Evolutionary conservation across 306 rosid genomes (phyloP).

Genomic region (Gastrolobium villosum): DNA sequence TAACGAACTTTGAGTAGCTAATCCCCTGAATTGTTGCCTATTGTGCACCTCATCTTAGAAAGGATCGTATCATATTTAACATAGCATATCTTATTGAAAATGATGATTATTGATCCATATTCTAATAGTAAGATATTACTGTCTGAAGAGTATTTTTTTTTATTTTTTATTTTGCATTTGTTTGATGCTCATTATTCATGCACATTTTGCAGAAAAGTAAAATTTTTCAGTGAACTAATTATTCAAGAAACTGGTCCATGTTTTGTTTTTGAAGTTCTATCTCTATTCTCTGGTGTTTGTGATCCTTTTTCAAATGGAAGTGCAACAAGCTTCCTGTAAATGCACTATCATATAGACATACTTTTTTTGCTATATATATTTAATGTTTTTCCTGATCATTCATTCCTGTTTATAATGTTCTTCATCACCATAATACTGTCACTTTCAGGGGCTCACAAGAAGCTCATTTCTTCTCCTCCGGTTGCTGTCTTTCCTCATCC

Average conservation of each 20-base stretch:
- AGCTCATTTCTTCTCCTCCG: slow-evolving; percentile 93
- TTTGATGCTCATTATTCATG: slow-evolving; percentile 14
- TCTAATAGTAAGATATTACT: not conserved
- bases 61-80: too few species aligned
- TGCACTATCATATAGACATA: not conserved
- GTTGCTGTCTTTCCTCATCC: slow-evolving; percentile 99
- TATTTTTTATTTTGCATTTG: not conserved
- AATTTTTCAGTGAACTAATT: slow-evolving; percentile 3
- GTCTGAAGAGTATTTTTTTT: slow-evolving; percentile 3
- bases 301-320: not conserved
- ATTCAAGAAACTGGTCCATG: slow-evolving; percentile 25
- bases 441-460: slow-evolving; percentile 86
- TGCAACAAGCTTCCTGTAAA: not conserved
- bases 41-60: too few species aligned
- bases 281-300: not conserved
- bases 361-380: not conserved
- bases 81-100: not conserved
- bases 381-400: not conserved
- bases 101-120: not conserved
- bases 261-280: not conserved
- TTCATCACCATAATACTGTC: slow-evolving; percentile 40
- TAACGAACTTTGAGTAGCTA: too few species aligned
- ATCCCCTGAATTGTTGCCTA: too few species aligned
- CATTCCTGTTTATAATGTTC: slow-evolving; percentile 30
- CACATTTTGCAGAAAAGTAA: slow-evolving; percentile 2